A percentile compares a stretch with the other conserved stretches of the same genome.
These are phyloP conservation scores for Amylostereum chailletii DNA, from an alignment of 1,284 basidiomycete genomes.

Conservation along the genomic window DNA sequence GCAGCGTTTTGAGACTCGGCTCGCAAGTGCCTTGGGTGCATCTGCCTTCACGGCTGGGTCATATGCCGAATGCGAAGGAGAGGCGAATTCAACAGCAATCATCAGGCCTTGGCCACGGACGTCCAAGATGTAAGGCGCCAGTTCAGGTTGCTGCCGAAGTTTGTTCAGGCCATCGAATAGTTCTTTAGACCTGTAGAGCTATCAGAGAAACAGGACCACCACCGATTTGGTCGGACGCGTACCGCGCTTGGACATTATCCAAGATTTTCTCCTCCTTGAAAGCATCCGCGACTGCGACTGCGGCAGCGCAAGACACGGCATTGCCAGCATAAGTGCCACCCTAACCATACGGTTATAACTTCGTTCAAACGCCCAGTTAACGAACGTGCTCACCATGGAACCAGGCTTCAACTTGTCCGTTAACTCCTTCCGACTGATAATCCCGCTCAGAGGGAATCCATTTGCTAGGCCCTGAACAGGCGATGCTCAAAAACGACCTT, in stretches of 20 bases:
- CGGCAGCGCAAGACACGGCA: slow-evolving; percentile 84
- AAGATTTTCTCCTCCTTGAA: slow-evolving; percentile 74
- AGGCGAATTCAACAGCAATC: slow-evolving; percentile 76
- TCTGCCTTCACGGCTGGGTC: slow-evolving; percentile 32
- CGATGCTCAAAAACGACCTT: background rate
- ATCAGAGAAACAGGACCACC: background rate
- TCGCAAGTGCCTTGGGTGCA: slow-evolving; percentile 60
- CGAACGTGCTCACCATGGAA: slow-evolving; percentile 48
- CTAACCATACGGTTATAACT: slow-evolving; percentile 22
- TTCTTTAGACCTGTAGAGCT: slow-evolving; percentile 54
- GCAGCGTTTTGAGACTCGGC: slow-evolving; percentile 73
- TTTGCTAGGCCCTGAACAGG: slow-evolving; percentile 72
- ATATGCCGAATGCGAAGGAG: slow-evolving; percentile 37
- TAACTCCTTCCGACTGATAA: slow-evolving; percentile 76
- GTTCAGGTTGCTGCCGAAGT: slow-evolving; percentile 41
- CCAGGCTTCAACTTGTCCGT: slow-evolving; percentile 78
- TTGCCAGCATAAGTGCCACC: slow-evolving; percentile 91
- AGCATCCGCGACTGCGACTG: slow-evolving; percentile 70
- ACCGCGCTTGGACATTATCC: slow-evolving; percentile 71
- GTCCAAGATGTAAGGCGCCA: slow-evolving; percentile 59
- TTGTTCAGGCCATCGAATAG: slow-evolving; percentile 55
- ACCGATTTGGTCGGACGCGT: background rate
- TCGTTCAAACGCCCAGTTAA: background rate
- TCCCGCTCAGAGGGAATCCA: slow-evolving; percentile 87
- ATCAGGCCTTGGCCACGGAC: slow-evolving; percentile 76